Evolutionary conservation across 1,284 basidiomycete genomes (phyloP).

Genomic region (Phlebopus sp.): DNA sequence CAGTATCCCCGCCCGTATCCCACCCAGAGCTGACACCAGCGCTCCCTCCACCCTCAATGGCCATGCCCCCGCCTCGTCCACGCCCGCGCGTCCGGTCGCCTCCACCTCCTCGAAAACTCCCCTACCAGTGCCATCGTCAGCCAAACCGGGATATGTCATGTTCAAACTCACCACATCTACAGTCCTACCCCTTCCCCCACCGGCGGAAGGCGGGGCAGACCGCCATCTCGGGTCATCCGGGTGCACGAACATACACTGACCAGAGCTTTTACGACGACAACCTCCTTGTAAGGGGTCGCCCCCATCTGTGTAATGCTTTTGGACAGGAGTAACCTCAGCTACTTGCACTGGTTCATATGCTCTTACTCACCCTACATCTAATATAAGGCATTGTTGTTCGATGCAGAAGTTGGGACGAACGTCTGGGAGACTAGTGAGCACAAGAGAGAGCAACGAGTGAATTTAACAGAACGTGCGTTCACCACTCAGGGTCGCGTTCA

Average conservation of each 20-base stretch:
- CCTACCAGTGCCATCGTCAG: conserved; percentile 2
- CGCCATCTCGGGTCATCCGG: conserved; percentile 24
- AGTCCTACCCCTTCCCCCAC: conserved; percentile 13
- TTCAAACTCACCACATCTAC: conserved; percentile 16
- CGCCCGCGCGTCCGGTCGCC: conserved; percentile 5
- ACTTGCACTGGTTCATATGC: conserved; percentile 1
- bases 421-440: too few species aligned
- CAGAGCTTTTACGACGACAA: conserved; percentile 15
- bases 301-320: conserved; percentile 28
- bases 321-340: background rate
- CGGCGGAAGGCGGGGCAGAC: conserved; percentile 14
- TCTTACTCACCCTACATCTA: conserved; percentile 25
- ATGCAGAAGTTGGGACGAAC: too few species aligned
- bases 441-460: too few species aligned
- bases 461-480: too few species aligned
- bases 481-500: too few species aligned
- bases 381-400: conserved; percentile 24
- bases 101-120: conserved; percentile 6
- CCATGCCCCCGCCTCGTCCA: background rate
- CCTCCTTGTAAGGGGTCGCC: conserved; percentile 22
- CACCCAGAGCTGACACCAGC: too few species aligned
- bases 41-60: too few species aligned
- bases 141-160: background rate
- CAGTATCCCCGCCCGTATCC: conserved; percentile 1
- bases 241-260: conserved; percentile 24